Evolutionary conservation across 2,329 filamentous ascomycete species (phyloP), one percentile per base, ranked within the genome.

Genomic region (Cercospora zeina): DNA sequence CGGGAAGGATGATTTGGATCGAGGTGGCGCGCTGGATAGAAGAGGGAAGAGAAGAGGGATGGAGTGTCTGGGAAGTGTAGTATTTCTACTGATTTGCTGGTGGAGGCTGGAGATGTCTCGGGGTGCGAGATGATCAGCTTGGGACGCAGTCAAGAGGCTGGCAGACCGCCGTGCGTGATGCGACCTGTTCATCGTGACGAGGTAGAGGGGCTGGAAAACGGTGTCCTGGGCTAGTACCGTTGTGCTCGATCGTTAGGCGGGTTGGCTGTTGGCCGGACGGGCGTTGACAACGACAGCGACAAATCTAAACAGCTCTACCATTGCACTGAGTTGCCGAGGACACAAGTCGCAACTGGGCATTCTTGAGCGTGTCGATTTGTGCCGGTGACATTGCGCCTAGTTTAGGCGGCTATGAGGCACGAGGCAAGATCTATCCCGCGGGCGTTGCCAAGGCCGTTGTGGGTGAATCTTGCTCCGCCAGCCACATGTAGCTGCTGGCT

Each of bases 31-130:
- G 47, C 24, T 51, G 47, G 30, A 13, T 30, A 30, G 47, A 51
- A 24, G 47, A 51, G 47, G 39, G 16, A 45, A 51, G 30, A 51
- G 24, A 19, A 24, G 27, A 51, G 47, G 47, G 47, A 51, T 51
- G 27, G 47, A n/a, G 47, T 51, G 47, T 51, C 47, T 51, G 47
- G 47, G 47, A 51, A 51, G 24, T 30, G 24, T 24, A 51, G 47
- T 24, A 51, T 51, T 27, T 51, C 47, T 51, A 51, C 24, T 30
- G 24, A 21, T n/a, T 33, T 7, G 24, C 47, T n/a, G 24, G 30
- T 51, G 47, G 47, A 51, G 47, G 47, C 47, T 51, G 47, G 47
- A 11, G 24, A 11, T 27, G 47, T 51, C 24, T 51, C 47, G 47
- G 13, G 47, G 7, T 51, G 24, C 30, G 47, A 51, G n/a, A 31